These are phyloP conservation scores for Boletus patriciae DNA, from an alignment of 768 basidiomycete genomes.

Conservation along the genomic window DNA sequence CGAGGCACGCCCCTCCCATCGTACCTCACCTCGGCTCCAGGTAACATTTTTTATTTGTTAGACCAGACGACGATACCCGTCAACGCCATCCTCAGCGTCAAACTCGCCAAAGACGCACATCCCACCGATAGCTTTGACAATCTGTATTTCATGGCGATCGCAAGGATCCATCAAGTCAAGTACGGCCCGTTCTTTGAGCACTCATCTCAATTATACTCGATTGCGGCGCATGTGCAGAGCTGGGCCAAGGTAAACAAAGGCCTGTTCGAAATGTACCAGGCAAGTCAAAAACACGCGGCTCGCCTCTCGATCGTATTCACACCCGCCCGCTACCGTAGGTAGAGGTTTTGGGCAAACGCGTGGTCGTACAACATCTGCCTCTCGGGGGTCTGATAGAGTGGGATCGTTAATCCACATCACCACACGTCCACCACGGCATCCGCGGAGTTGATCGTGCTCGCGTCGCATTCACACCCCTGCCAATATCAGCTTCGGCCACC, in stretches of 20 bases:
- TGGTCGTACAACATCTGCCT: conserved; percentile 94
- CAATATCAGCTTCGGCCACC: conserved; percentile 1
- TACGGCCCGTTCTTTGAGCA: conserved; percentile 89
- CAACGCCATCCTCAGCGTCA: conserved; percentile 58
- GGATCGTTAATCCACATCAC: conserved; percentile 34
- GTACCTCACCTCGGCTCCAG: background rate
- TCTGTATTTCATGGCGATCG: conserved; percentile 77
- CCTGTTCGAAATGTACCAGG: conserved; percentile 95
- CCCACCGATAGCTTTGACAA: conserved; percentile 46
- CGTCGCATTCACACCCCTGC: conserved; percentile 19
- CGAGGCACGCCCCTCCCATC: conserved; percentile 50
- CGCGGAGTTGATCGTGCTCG: conserved; percentile 19
- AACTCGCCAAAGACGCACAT: conserved; percentile 32
- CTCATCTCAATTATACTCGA: conserved; percentile 84
- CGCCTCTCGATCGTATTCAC: conserved; percentile 1
- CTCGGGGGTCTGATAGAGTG: conserved; percentile 81
- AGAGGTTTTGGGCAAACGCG: conserved; percentile 89
- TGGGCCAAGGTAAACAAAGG: conserved; percentile 92
- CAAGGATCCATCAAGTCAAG: conserved; percentile 78
- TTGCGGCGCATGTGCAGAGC: conserved; percentile 83
- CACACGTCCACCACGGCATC: background rate
- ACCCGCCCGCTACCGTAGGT: conserved; percentile 44
- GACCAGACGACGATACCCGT: conserved; percentile 67
- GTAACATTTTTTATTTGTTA: conserved; percentile 26
- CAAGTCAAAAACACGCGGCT: conserved; percentile 25